Percentiles rank a stretch among this genome's conserved stretches.
Conservation (phyloP, 345 rosid species). For the Excoecaria cochinchinensis region DNA sequence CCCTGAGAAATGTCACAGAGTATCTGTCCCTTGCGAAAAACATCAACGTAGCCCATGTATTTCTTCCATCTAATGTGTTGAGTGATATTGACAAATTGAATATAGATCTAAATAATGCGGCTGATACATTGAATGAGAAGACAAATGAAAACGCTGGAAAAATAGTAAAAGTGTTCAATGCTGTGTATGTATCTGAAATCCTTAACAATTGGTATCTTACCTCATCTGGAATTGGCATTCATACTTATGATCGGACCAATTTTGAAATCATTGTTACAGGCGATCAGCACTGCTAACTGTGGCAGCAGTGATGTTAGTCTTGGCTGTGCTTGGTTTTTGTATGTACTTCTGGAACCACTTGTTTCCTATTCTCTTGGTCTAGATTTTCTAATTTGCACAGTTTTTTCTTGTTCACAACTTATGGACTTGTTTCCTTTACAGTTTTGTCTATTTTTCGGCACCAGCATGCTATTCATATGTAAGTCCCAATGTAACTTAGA, state of each 20-base stretch:
- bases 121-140: slow-evolving; percentile 61
- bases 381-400: slow-evolving; percentile 16
- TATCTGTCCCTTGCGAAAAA: slow-evolving; percentile 88
- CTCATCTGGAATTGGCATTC: background rate
- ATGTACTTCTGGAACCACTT: slow-evolving; percentile 32
- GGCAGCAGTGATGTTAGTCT: slow-evolving; percentile 81
- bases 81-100: slow-evolving; percentile 75
- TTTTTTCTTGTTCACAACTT: slow-evolving; percentile 15
- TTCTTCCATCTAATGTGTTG: slow-evolving; percentile 71
- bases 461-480: slow-evolving; percentile 75
- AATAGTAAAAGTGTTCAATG: slow-evolving; percentile 61
- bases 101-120: slow-evolving; percentile 66
- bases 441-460: slow-evolving; percentile 72
- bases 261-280: slow-evolving; percentile 45
- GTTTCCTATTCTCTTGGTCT: background rate
- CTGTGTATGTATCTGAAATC: slow-evolving; percentile 52
- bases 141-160: slow-evolving; percentile 68
- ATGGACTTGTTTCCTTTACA: slow-evolving; percentile 33
- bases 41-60: slow-evolving; percentile 73
- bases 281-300: slow-evolving; percentile 70
- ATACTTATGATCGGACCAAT: slow-evolving; percentile 2
- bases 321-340: slow-evolving; percentile 84
- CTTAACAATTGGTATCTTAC: slow-evolving; percentile 15
- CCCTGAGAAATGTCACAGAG: slow-evolving; percentile 75
- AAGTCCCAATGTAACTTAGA: slow-evolving; percentile 25